Evolutionary conservation across 768 basidiomycete genomes (phyloP).

Genomic region (Bullera alba): DNA sequence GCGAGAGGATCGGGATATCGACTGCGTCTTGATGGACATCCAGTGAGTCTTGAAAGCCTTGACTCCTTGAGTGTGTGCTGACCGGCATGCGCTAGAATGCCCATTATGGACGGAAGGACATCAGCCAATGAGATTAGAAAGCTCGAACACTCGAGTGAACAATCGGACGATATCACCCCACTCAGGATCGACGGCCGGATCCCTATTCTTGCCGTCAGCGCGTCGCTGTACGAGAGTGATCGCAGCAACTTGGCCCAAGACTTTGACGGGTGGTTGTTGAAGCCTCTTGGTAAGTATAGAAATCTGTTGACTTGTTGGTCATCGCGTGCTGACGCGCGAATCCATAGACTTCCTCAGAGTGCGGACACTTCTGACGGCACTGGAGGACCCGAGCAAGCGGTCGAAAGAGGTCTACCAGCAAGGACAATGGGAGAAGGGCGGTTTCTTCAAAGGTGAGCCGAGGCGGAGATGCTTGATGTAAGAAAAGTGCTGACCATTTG

Average conservation of each 20-base stretch:
- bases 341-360: slow-evolving; percentile 61
- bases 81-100: slow-evolving; percentile 54
- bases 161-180: slow-evolving; percentile 15
- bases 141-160: slow-evolving; percentile 49
- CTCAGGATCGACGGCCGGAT: slow-evolving; percentile 61
- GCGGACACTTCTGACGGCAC: slow-evolving; percentile 55
- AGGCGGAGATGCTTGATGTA: too few species aligned
- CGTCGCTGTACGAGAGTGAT: slow-evolving; percentile 59
- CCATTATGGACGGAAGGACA: slow-evolving; percentile 67
- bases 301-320: not conserved
- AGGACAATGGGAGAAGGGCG: slow-evolving; percentile 47
- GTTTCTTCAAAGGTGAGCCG: slow-evolving; percentile 41
- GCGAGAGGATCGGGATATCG: slow-evolving; percentile 57
- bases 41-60: slow-evolving; percentile 52
- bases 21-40: slow-evolving; percentile 75
- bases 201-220: slow-evolving; percentile 76
- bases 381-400: slow-evolving; percentile 55
- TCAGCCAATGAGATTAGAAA: slow-evolving; percentile 62
- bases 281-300: slow-evolving; percentile 54
- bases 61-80: not conserved
- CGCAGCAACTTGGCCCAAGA: slow-evolving; percentile 55
- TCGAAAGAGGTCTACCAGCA: slow-evolving; percentile 50
- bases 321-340: not conserved
- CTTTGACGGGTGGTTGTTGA: slow-evolving; percentile 76
- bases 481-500: too few species aligned